Conservation (phyloP, 352 stramenopile species). For the Pythium coloratum region DNA sequence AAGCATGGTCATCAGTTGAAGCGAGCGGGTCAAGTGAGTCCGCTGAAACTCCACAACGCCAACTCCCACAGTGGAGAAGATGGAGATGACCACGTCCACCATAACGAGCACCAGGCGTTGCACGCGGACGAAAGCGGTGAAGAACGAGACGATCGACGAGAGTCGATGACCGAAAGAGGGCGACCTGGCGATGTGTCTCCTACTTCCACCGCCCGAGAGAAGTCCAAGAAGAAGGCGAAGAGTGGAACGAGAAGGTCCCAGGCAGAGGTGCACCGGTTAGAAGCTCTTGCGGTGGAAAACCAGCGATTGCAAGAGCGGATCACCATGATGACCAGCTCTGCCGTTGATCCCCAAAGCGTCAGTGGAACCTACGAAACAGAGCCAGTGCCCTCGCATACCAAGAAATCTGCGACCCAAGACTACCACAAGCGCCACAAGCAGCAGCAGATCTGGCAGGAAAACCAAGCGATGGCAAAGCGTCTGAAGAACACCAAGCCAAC, state of each 20-base stretch:
- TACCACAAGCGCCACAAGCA: slow-evolving; percentile 73
- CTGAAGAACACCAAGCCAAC: slow-evolving; percentile 66
- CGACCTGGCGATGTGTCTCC: neutral
- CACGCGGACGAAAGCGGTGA: neutral
- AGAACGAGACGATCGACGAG: slow-evolving; percentile 4
- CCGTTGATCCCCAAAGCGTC: neutral
- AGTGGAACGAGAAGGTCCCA: neutral
- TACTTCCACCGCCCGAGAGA: neutral
- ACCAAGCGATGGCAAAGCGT: slow-evolving; percentile 66
- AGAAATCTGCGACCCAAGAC: slow-evolving; percentile 32
- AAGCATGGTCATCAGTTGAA: slow-evolving; percentile 40
- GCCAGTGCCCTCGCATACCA: slow-evolving; percentile 7
- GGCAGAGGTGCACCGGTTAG: neutral
- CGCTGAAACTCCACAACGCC: slow-evolving; percentile 38
- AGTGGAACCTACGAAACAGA: neutral
- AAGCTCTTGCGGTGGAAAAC: neutral
- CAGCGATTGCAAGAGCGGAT: neutral
- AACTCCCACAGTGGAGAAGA: slow-evolving; percentile 11
- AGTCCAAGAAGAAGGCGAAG: slow-evolving; percentile 4
- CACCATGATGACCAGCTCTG: neutral
- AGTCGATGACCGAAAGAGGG: neutral
- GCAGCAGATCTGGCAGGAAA: slow-evolving; percentile 71
- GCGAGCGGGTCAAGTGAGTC: slow-evolving; percentile 41
- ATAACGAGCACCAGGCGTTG: neutral
- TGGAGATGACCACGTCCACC: neutral